Evolutionary conservation across 768 basidiomycete genomes (phyloP).

Genomic region (Boletus huronensis): DNA sequence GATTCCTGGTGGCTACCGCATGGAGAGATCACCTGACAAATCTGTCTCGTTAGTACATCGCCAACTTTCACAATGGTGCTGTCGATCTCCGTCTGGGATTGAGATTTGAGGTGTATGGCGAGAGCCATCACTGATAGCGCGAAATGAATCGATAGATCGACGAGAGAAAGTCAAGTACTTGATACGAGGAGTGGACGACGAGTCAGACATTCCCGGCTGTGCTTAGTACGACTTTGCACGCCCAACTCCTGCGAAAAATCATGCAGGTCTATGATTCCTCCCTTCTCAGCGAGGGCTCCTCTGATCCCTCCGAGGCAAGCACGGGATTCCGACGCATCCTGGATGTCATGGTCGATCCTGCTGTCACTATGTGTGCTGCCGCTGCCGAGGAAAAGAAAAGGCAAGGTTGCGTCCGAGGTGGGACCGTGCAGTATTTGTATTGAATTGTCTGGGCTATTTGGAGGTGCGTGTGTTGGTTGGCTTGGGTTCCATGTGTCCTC

Average conservation of each 20-base stretch:
- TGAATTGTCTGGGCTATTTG: constrained; percentile 84
- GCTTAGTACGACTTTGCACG: too few species aligned
- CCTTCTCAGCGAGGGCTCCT: constrained; percentile 53
- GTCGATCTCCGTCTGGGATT: too few species aligned
- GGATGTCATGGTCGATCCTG: constrained; percentile 83
- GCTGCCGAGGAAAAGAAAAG: constrained; percentile 70
- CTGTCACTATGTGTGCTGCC: constrained; percentile 66
- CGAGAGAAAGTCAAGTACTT: too few species aligned
- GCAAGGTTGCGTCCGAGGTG: constrained; percentile 53
- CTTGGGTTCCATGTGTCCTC: background rate
- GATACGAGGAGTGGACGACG: too few species aligned
- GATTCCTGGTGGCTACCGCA: too few species aligned
- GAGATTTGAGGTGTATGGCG: too few species aligned
- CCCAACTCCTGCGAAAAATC: constrained; percentile 82
- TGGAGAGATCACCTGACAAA: too few species aligned
- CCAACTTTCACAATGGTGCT: too few species aligned
- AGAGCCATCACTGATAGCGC: too few species aligned
- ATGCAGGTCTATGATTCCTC: constrained; percentile 88
- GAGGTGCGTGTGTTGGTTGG: constrained; percentile 49
- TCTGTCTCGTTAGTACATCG: too few species aligned
- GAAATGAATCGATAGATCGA: too few species aligned
- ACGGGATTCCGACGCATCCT: constrained; percentile 46
- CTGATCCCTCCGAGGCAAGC: constrained; percentile 8
- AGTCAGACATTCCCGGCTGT: too few species aligned
- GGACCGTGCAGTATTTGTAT: constrained; percentile 79